phyloP scores from a whole-genome alignment of 2,329 filamentous ascomycete genomes.

The Beauveria brongniartii region DNA sequence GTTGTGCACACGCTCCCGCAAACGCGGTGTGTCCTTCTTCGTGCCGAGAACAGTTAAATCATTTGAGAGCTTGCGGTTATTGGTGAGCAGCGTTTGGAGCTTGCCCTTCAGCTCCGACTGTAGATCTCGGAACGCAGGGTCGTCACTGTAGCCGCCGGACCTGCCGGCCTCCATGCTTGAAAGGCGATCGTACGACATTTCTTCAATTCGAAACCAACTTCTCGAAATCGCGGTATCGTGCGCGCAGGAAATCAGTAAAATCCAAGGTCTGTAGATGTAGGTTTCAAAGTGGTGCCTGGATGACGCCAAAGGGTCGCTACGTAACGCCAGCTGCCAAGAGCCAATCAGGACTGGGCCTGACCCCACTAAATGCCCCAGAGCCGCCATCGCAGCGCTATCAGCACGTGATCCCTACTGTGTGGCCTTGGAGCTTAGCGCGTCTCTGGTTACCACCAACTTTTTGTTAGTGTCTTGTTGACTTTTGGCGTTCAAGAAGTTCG shows the following conservation, averaged over 20 bases:
- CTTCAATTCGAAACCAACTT: not conserved
- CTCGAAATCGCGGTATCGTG: not conserved
- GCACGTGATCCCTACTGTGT: conserved; percentile 5
- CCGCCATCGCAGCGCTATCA: not conserved
- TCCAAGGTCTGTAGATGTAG: conserved; percentile 6
- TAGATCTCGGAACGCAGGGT: conserved; percentile 82
- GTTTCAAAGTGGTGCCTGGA: conserved; percentile 17
- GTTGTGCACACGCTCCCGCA: conserved; percentile 83
- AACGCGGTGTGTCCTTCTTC: conserved; percentile 80
- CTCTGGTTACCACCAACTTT: conserved; percentile 5
- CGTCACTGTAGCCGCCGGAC: conserved; percentile 75
- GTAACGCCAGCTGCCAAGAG: conserved; percentile 4
- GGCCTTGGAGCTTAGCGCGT: conserved; percentile 12
- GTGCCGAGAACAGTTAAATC: conserved; percentile 84
- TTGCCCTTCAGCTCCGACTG: conserved; percentile 79
- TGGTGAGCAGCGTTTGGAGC: conserved; percentile 80
- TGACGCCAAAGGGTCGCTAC: conserved; percentile 15
- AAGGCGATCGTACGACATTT: conserved; percentile 88
- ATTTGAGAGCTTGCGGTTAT: conserved; percentile 75
- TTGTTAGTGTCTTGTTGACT: conserved; percentile 10
- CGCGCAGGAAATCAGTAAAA: not conserved
- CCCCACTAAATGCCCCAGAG: not conserved
- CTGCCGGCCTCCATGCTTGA: conserved; percentile 74
- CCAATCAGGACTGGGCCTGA: not conserved
- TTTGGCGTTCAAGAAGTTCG: not conserved